Conservation (phyloP, 768 basidiomycete genomes). For the Kwoniella heveanensis region DNA sequence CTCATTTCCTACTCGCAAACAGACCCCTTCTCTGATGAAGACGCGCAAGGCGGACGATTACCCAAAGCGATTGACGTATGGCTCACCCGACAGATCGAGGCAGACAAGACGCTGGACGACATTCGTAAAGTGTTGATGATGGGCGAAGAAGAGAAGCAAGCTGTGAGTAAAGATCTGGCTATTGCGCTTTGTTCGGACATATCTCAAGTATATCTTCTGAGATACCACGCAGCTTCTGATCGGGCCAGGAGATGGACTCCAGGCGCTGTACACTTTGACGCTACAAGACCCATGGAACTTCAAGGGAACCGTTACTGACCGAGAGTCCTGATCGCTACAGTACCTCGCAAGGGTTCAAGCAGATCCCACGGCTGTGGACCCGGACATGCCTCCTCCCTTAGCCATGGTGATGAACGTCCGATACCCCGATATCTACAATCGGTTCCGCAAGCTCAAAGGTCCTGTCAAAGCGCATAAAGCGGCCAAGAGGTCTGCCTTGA, state of each 20-base stretch:
- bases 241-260: too few relatives aligned
- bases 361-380: slow-evolving; percentile 23
- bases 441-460: slow-evolving; percentile 45
- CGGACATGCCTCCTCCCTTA: slow-evolving; percentile 41
- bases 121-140: slow-evolving; percentile 39
- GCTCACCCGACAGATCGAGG: slow-evolving; percentile 41
- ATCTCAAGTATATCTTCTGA: too few relatives aligned
- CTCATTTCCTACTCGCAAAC: background rate
- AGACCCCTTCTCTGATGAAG: slow-evolving; percentile 44
- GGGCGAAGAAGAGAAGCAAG: slow-evolving; percentile 41
- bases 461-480: slow-evolving; percentile 36
- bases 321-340: background rate
- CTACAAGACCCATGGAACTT: too few relatives aligned
- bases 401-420: slow-evolving; percentile 41
- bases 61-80: slow-evolving; percentile 46
- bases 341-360: slow-evolving; percentile 26
- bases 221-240: too few relatives aligned
- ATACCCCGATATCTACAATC: slow-evolving; percentile 52
- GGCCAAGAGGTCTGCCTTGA: slow-evolving; percentile 15
- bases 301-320: too few relatives aligned
- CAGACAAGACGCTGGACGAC: slow-evolving; percentile 35
- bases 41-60: slow-evolving; percentile 34
- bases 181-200: too few relatives aligned
- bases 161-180: slow-evolving; percentile 28
- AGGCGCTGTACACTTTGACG: too few relatives aligned